A percentile compares a stretch with the other conserved stretches of the same genome.
These are phyloP conservation scores for Inonotus obliquus DNA, from an alignment of 1,284 basidiomycete species.

Conservation along the genomic window DNA sequence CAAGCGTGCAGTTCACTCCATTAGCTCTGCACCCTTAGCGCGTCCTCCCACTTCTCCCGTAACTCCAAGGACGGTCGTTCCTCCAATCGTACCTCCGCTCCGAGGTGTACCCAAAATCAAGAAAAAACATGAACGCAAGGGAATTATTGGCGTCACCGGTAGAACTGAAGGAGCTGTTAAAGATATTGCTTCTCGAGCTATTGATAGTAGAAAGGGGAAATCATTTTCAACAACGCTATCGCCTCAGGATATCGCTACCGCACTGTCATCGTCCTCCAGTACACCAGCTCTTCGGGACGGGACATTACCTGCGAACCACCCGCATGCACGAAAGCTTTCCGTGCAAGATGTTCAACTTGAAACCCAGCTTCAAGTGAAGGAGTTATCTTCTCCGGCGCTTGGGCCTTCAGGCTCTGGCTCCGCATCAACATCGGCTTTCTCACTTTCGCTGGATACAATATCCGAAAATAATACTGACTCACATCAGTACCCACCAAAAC, in stretches of 20 bases:
- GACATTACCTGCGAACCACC: conserved; percentile 55
- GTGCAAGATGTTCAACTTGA: conserved; percentile 50
- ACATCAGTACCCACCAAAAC: conserved; percentile 23
- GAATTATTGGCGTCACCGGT: conserved; percentile 13
- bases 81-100: conserved; percentile 23
- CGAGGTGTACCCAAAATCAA: conserved; percentile 21
- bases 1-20: conserved; percentile 65
- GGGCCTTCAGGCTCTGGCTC: conserved; percentile 33
- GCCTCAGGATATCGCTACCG: conserved; percentile 5
- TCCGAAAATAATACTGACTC: conserved; percentile 39
- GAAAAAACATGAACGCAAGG: conserved; percentile 9
- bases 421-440: conserved; percentile 55
- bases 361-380: conserved; percentile 21
- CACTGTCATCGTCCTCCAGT: conserved; percentile 1
- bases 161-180: neutral
- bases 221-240: conserved; percentile 13
- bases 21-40: conserved; percentile 69
- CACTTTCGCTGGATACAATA: conserved; percentile 66
- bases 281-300: conserved; percentile 28
- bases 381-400: conserved; percentile 13
- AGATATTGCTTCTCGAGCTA: neutral
- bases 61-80: conserved; percentile 41
- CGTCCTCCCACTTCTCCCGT: conserved; percentile 77
- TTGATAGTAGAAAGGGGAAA: conserved; percentile 23
- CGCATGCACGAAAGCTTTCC: conserved; percentile 73